Evolutionary conservation across 2,329 filamentous ascomycete species (phyloP), one percentile per base, ranked within the genome.

Genomic region (Xylaria sp.): DNA sequence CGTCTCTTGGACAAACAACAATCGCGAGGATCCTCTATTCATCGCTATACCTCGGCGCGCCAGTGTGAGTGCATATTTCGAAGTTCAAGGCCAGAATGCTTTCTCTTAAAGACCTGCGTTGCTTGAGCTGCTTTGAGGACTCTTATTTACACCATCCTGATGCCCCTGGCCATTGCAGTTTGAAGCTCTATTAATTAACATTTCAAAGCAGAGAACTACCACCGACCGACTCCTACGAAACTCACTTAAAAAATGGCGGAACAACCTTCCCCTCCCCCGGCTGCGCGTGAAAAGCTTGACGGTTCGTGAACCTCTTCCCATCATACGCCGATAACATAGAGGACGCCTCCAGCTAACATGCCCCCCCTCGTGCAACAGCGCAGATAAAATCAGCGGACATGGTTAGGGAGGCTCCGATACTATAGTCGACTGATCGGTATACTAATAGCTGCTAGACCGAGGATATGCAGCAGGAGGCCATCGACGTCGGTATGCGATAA

Each of bases 361-460:
- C 15, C 28, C 23, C 43, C 5, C 41, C 31, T 64, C 54, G 41
- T 43, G 70, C 57, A 77, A 74, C 78, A 99, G 96, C 94, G 72
- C 94, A 97, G 84, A 91, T 99, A 83, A 99, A 99, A 86, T 97
- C 94, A 76, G 95, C 94, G 68, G 96, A 99, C 80, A 99, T 99
- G 96, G 96, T 98, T 87, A 82, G 85, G 52, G 15, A 43, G 31
- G 31, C 59, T 41, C 55, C 63, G 41, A 31, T 65, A 33, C 62
- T 36, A 12, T 31, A 31, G 15, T 2, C 46, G 54, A 48, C 62
- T 66, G 67, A 67, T 49, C 65, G 62, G 39, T 28, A 39, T 48
- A 46, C 66, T 72, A n/a, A 71, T 58, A 25, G 20, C 8, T 4
- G 23, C 75, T 79, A 98, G 96, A 95, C 91, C 77, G 95, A 98